Percentiles rank a stretch among this genome's conserved stretches.
phyloP scores from a whole-genome alignment of 2,329 filamentous ascomycete genomes.

The Claviceps monticola region DNA sequence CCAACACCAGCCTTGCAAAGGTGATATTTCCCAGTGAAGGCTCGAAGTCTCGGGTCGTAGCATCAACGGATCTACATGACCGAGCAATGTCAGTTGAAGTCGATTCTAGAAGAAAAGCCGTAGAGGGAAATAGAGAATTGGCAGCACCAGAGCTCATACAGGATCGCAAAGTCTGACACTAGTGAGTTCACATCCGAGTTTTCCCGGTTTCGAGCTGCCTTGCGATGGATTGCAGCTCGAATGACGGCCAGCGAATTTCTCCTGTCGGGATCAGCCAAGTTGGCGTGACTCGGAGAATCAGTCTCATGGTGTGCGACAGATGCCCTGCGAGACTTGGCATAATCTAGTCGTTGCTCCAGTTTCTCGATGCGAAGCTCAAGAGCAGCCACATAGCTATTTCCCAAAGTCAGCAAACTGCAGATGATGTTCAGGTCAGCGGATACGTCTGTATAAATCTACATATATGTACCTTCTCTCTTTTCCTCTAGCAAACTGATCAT shows the following conservation, averaged over 20 bases:
- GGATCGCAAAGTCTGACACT: conserved; percentile 83
- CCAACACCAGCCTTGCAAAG: conserved; percentile 76
- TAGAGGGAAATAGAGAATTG: background rate
- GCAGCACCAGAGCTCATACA: conserved; percentile 40
- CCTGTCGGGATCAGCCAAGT: conserved; percentile 33
- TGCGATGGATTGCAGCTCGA: conserved; percentile 48
- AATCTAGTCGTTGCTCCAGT: conserved; percentile 64
- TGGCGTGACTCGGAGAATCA: conserved; percentile 21
- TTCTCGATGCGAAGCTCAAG: conserved; percentile 85
- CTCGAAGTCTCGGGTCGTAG: conserved; percentile 87
- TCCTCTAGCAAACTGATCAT: conserved; percentile 88
- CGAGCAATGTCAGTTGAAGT: background rate
- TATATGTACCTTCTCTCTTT: conserved; percentile 66
- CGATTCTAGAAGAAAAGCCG: background rate
- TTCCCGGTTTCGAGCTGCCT: conserved; percentile 53
- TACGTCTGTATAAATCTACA: conserved; percentile 5
- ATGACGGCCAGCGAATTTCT: conserved; percentile 51
- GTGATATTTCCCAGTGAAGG: conserved; percentile 80
- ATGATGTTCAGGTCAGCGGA: background rate
- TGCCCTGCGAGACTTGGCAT: conserved; percentile 55
- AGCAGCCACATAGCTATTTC: conserved; percentile 69
- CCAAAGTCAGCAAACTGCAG: background rate
- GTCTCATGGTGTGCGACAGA: conserved; percentile 53
- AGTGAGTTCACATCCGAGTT: conserved; percentile 81
- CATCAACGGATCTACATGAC: conserved; percentile 64